A percentile compares a stretch with the other conserved stretches of the same genome.
phyloP scores from a whole-genome alignment of 306 rosid species.

The Vigna nakashimae region DNA sequence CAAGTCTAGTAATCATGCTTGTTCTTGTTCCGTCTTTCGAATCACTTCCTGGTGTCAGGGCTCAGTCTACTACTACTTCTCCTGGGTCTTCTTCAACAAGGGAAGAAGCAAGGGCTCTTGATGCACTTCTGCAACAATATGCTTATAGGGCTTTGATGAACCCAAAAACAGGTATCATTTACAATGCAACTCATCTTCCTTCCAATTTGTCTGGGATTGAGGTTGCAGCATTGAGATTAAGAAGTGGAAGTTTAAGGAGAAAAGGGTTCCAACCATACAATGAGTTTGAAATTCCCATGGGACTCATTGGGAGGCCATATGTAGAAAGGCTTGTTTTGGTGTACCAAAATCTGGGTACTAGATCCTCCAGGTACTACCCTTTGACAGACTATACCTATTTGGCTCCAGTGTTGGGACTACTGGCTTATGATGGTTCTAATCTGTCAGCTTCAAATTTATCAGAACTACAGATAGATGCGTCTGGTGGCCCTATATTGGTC shows the following conservation, averaged over 20 bases:
- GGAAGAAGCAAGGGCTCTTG: slow-evolving; percentile 50
- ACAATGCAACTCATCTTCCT: slow-evolving; percentile 54
- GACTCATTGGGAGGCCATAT: slow-evolving; percentile 65
- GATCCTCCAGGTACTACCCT: slow-evolving; percentile 65
- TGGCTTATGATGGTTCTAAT: slow-evolving; percentile 74
- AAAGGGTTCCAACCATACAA: slow-evolving; percentile 62
- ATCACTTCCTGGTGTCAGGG: slow-evolving; percentile 51
- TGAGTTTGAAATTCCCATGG: slow-evolving; percentile 68
- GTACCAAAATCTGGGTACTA: slow-evolving; percentile 82
- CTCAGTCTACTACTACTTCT: slow-evolving; percentile 47
- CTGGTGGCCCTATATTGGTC: slow-evolving; percentile 59
- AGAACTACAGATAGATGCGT: slow-evolving; percentile 56
- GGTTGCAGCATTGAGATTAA: slow-evolving; percentile 66
- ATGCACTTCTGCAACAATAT: slow-evolving; percentile 61
- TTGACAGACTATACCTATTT: slow-evolving; percentile 71
- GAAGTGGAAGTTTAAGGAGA: slow-evolving; percentile 89
- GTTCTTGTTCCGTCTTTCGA: slow-evolving; percentile 53
- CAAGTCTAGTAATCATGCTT: slow-evolving; percentile 63
- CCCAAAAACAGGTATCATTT: slow-evolving; percentile 69
- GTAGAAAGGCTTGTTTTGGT: slow-evolving; percentile 86
- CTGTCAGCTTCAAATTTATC: slow-evolving; percentile 62
- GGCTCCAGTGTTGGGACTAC: slow-evolving; percentile 86
- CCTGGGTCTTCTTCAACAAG: slow-evolving; percentile 44
- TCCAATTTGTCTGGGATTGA: slow-evolving; percentile 61
- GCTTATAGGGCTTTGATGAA: slow-evolving; percentile 60